Conservation (phyloP, 2,329 filamentous ascomycete genomes). For the Xylariaceae sp. region DNA sequence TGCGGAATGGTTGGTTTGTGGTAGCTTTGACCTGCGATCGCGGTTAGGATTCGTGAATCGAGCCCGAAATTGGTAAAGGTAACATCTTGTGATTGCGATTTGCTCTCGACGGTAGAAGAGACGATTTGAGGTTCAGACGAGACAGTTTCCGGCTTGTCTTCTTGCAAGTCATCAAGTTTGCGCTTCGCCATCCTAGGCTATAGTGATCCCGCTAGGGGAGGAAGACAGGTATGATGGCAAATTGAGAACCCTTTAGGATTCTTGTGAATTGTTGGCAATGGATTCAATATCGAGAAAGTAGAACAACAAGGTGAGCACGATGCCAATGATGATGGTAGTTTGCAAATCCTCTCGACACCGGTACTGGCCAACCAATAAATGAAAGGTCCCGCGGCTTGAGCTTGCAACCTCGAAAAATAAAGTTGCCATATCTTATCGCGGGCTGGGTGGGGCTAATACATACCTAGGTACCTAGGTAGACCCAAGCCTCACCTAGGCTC, state of each 20-base stretch:
- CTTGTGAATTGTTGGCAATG: not conserved
- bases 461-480: too few relatives aligned
- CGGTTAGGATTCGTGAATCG: slow-evolving; percentile 85
- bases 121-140: slow-evolving; percentile 41
- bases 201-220: too few relatives aligned
- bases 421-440: slow-evolving; percentile 19
- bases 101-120: slow-evolving; percentile 31
- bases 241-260: not conserved
- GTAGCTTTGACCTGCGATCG: slow-evolving; percentile 83
- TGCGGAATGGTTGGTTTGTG: slow-evolving; percentile 89
- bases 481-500: not conserved
- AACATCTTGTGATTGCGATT: slow-evolving; percentile 40
- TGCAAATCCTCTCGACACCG: not conserved
- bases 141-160: slow-evolving; percentile 47
- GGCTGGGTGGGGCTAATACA: not conserved
- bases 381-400: not conserved
- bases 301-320: not conserved
- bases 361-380: not conserved
- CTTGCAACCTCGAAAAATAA: slow-evolving; percentile 8
- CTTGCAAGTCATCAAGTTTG: slow-evolving; percentile 62
- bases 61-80: slow-evolving; percentile 81
- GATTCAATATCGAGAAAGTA: too few relatives aligned
- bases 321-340: not conserved
- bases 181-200: slow-evolving; percentile 55
- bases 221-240: too few relatives aligned